phyloP scores from a whole-genome alignment of 495 filamentous ascomycete genomes.

The Polyplosphaeria fusca region DNA sequence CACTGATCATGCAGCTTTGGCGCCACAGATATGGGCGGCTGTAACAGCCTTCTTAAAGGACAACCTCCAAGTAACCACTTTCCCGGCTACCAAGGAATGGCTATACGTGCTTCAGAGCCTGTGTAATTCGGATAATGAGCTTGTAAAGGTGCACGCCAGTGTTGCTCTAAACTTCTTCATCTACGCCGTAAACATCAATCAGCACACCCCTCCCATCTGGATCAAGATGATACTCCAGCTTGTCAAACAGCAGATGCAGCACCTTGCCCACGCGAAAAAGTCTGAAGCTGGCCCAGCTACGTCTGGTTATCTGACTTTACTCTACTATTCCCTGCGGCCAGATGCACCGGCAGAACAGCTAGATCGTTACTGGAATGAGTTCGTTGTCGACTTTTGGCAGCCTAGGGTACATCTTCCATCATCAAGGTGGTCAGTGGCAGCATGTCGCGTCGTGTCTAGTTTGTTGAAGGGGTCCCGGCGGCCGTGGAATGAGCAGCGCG shows the following conservation, averaged over 20 bases:
- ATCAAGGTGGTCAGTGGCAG: constrained; percentile 32
- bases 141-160: constrained; percentile 70
- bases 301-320: constrained; percentile 68
- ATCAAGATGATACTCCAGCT: constrained; percentile 68
- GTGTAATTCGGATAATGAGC: constrained; percentile 71
- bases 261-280: constrained; percentile 57
- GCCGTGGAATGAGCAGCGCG: constrained; percentile 72
- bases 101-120: constrained; percentile 73
- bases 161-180: constrained; percentile 81
- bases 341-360: constrained; percentile 57
- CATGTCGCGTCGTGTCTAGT: constrained; percentile 62
- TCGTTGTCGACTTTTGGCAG: constrained; percentile 57
- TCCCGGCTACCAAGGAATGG: constrained; percentile 76
- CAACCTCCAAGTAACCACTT: constrained; percentile 56
- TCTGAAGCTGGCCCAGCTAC: constrained; percentile 59
- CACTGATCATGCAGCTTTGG: constrained; percentile 61
- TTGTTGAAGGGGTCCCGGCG: constrained; percentile 64
- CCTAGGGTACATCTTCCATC: constrained; percentile 40
- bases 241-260: constrained; percentile 65
- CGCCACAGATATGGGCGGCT: constrained; percentile 87
- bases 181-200: constrained; percentile 62
- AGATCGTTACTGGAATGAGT: constrained; percentile 76
- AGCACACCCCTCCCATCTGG: constrained; percentile 56
- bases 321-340: constrained; percentile 84
- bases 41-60: constrained; percentile 71